A percentile compares a stretch with the other conserved stretches of the same genome.
Evolutionary conservation across 2,329 filamentous ascomycete species (phyloP).

Genomic region (Botryotinia convoluta): DNA sequence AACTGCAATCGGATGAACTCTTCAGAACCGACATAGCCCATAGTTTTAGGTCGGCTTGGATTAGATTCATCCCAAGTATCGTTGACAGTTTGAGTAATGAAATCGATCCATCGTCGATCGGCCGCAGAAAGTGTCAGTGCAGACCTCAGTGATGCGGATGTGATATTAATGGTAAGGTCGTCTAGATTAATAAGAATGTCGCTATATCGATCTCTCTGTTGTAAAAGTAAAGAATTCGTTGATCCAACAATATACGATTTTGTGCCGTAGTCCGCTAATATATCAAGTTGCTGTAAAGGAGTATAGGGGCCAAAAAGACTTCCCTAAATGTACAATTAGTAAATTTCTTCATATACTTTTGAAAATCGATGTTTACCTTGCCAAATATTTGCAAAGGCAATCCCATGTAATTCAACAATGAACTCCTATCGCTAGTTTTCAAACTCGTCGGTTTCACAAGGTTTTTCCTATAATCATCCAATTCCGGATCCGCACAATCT

Average conservation of each 20-base stretch:
- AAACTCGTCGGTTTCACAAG: slow-evolving; percentile 77
- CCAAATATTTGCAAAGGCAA: slow-evolving; percentile 93
- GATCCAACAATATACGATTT: slow-evolving; percentile 98
- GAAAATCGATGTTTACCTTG: slow-evolving; percentile 53
- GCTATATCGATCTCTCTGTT: slow-evolving; percentile 93
- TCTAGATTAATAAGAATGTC: slow-evolving; percentile 97
- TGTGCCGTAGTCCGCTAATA: slow-evolving; percentile 88
- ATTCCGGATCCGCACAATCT: slow-evolving; percentile 91
- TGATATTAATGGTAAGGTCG: slow-evolving; percentile 80
- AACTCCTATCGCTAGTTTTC: slow-evolving; percentile 86
- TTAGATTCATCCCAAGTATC: slow-evolving; percentile 96
- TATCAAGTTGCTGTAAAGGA: slow-evolving; percentile 89
- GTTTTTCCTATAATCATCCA: slow-evolving; percentile 77
- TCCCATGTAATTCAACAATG: slow-evolving; percentile 90
- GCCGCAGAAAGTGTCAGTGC: slow-evolving; percentile 79
- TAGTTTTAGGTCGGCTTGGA: slow-evolving; percentile 83
- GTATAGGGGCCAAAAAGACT: slow-evolving; percentile 97
- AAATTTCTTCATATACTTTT: not conserved
- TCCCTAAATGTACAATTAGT: slow-evolving; percentile 51
- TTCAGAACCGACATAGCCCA: slow-evolving; percentile 93
- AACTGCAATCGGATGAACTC: slow-evolving; percentile 97
- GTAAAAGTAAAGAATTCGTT: slow-evolving; percentile 88
- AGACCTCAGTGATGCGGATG: slow-evolving; percentile 71
- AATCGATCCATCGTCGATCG: slow-evolving; percentile 95
- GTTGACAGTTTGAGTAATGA: slow-evolving; percentile 86